Conservation (phyloP, 1,139 yeast genomes). For the Suhomyces yuchorum region DNA sequence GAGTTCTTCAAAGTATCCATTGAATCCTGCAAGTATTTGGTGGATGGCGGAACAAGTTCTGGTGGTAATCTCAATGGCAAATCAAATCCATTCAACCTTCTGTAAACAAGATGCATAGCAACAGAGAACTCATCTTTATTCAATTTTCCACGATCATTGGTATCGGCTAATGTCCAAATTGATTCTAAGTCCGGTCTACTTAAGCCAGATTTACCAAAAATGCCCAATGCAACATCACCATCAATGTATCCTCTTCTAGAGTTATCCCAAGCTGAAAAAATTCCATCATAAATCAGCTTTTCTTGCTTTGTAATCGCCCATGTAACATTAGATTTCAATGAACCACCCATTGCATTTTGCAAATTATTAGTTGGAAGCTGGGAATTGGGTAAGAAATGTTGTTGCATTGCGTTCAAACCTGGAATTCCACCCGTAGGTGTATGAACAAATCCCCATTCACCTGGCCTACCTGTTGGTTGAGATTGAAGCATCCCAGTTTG, state of each 20-base stretch:
- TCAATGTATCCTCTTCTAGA: constrained; percentile 66
- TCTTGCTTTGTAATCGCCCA: constrained; percentile 88
- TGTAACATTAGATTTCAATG: constrained; percentile 51
- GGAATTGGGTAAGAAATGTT: constrained; percentile 71
- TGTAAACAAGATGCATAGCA: constrained; percentile 80
- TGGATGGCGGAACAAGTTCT: constrained; percentile 79
- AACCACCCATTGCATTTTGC: constrained; percentile 56
- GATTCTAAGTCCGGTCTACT: constrained; percentile 81
- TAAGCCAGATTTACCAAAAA: constrained; percentile 89
- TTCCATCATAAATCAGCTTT: constrained; percentile 81
- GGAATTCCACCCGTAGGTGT: constrained; percentile 76
- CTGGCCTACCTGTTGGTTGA: constrained; percentile 74
- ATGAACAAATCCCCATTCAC: constrained; percentile 81
- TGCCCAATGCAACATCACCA: constrained; percentile 81
- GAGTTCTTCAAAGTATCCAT: constrained; percentile 46
- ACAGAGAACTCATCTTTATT: constrained; percentile 80
- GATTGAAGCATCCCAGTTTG: constrained; percentile 48
- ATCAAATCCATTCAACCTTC: constrained; percentile 71
- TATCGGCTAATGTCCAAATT: constrained; percentile 84
- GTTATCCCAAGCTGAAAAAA: constrained; percentile 86
- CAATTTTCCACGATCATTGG: constrained; percentile 69
- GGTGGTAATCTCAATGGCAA: constrained; percentile 74
- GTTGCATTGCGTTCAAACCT: constrained; percentile 73
- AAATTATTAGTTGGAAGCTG: constrained; percentile 45
- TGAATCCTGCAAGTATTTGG: constrained; percentile 54